Evolutionary conservation across 192 early-diverging fungal species (phyloP).

Genomic region (Cetraspora pellucida): DNA sequence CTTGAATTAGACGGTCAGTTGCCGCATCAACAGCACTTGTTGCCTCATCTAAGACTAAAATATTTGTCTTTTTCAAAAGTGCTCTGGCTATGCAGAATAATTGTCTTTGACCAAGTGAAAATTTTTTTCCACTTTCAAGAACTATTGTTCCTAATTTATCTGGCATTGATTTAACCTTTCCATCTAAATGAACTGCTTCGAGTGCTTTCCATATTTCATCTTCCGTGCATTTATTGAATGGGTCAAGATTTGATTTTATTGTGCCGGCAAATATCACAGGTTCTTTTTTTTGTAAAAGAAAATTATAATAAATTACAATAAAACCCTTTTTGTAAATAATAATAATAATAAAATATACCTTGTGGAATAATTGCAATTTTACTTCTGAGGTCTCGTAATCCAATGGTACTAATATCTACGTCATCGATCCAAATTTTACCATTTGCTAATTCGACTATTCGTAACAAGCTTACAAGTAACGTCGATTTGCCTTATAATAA

Average conservation of each 20-base stretch:
- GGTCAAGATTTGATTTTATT: slow-evolving; percentile 87
- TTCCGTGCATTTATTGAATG: slow-evolving; percentile 61
- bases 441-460: slow-evolving; percentile 45
- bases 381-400: slow-evolving; percentile 66
- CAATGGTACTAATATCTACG: slow-evolving; percentile 67
- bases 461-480: slow-evolving; percentile 42
- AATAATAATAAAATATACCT: slow-evolving; percentile 41
- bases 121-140: slow-evolving; percentile 57
- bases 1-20: slow-evolving; percentile 53
- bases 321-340: slow-evolving; percentile 41
- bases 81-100: slow-evolving; percentile 64
- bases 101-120: slow-evolving; percentile 61
- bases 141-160: slow-evolving; percentile 47
- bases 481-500: slow-evolving; percentile 39
- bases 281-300: slow-evolving; percentile 35
- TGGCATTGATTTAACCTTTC: slow-evolving; percentile 47
- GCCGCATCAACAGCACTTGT: slow-evolving; percentile 58
- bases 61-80: slow-evolving; percentile 50
- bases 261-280: slow-evolving; percentile 71
- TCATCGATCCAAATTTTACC: slow-evolving; percentile 73
- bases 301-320: not conserved
- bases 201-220: slow-evolving; percentile 70
- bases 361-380: slow-evolving; percentile 89
- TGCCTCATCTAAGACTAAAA: slow-evolving; percentile 73
- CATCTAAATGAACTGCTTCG: slow-evolving; percentile 45